These are phyloP conservation scores for Omphalea diandra DNA, from an alignment of 441 rosid species.

Conservation along the genomic window DNA sequence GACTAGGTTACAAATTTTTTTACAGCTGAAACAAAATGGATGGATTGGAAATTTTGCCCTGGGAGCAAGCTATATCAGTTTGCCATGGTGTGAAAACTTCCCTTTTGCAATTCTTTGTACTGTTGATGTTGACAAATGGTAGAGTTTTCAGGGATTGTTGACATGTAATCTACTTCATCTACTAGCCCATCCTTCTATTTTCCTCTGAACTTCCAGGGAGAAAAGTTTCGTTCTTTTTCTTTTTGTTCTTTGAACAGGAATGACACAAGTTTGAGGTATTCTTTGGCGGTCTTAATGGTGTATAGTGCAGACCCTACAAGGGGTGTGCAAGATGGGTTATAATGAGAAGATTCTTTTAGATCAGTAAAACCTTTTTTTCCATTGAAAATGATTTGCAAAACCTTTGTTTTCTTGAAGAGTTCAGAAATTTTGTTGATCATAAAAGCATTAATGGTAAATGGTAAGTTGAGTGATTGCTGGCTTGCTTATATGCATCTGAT, in stretches of 20 bases:
- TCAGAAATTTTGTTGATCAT: background rate
- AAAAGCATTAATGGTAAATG: background rate
- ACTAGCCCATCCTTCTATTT: background rate
- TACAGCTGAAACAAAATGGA: constrained; percentile 98
- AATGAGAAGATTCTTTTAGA: background rate
- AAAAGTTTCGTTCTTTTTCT: no score
- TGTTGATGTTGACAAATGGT: background rate
- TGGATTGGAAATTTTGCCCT: constrained; percentile 97
- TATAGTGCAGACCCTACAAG: background rate
- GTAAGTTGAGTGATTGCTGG: background rate
- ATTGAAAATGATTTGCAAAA: constrained; percentile 1
- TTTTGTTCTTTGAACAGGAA: no score
- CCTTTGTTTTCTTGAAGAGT: background rate
- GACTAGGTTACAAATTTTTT: constrained; percentile 21
- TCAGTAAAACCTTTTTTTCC: background rate
- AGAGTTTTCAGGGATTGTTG: background rate
- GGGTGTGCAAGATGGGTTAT: background rate
- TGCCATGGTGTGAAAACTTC: constrained; percentile 69
- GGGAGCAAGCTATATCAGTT: constrained; percentile 95
- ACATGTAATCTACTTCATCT: background rate
- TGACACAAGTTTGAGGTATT: no score
- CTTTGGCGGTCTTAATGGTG: background rate
- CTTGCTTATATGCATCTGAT: background rate
- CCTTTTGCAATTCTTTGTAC: constrained; percentile 13
- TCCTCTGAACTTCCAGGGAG: constrained; percentile 6